Base-by-base conservation (phyloP, 2,329 filamentous ascomycete species). In the Verticillium longisporum region DNA sequence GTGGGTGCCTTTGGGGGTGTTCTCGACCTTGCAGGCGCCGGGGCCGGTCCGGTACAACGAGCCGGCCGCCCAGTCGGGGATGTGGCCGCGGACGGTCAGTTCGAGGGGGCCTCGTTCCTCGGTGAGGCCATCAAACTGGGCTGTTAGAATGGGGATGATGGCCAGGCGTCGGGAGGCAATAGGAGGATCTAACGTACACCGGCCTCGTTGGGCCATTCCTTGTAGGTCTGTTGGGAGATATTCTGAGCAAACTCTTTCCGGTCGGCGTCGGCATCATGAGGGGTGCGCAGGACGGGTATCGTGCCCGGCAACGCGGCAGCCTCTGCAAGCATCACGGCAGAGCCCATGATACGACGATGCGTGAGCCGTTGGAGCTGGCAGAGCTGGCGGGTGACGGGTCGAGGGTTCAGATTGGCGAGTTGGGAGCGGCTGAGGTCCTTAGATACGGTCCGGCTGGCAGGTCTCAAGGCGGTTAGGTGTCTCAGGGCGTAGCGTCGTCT, bases 31-130 rank as follows among this genome's bases (percentile, higher is more conserved):
- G 70, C 83, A 84, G 33, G 83, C 80, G 1, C 90, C 89, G 0
- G 90, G 89, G 0, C 91, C 91, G 0, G 88, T 92, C 31, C 91
- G 83, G 72, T 88, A 94, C 0, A 95, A 79, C 1, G 83, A 79
- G 1, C 91, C 91, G 2, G 88, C 86, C 3, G 85, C 85, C 78
- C 89, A 93, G 1, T 78, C 62, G 1, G 91, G 91, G 58, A 95
- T 91, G 0, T 72, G 72, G 11, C 91, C 91, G 45, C 77, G 79
- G 5, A 94, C 80, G 0, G 69, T 68, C 13, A 94, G 80, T 57
- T 86, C 77, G 4, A 92, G 75, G 0, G 90, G 88, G 0, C 82
- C 81, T 4, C 80, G 81, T 65, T 90, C 83, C 67, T 92, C 87
- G 13, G 84, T 84, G 53, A 88, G 78, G 18, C 81, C 83, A 61